Evolutionary conservation across 345 rosid species (phyloP), one percentile per base, ranked within the genome.

Genomic region (Acer campestre): DNA sequence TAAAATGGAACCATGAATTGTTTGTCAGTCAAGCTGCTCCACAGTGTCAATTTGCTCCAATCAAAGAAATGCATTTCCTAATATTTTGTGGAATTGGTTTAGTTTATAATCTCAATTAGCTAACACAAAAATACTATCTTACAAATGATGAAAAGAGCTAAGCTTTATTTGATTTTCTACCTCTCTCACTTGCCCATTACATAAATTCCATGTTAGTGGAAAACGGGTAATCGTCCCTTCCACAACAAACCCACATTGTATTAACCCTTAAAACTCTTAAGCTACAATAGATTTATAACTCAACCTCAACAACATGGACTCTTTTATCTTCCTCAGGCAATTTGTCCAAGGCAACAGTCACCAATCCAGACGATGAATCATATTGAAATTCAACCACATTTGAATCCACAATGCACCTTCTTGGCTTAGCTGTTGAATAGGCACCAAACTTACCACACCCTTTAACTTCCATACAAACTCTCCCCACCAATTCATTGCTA

Each of bases 361-460:
- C 72, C 83, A 95, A 78, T 12, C 94, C 92, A 5, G 91, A 81
- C 9, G 74, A 73, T 0, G 79, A 40, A 69, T 92, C 87, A 22
- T 92, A 92, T 61, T 78, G 84, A 4, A 87, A 91, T n/a, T 71
- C 83, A 3, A 88, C 86, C 81, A 77, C 89, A 22, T 65, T 74
- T 1, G 86, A 81, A 73, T 89, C 93, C 70, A 89, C 90, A 58
- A 67, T 70, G 82, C 93, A 95, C 80, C 77, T 89, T 70, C 80
- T 91, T 25, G 99, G 98, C 84, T 85, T 86, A 17, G 86, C 81
- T 1, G 96, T 90, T 3, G 94, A 91, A 79, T 86, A 95, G 14
- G 88, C 90, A 38, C 99, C 97, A 0, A 95, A 90, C 67, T 75
- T 89, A 46, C 97, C 99, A 49, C 96, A 89, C 4, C 99, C 98